Percentiles rank a stretch among this genome's conserved stretches.
phyloP scores from a whole-genome alignment of 345 rosid species.

The Citrus australasica region DNA sequence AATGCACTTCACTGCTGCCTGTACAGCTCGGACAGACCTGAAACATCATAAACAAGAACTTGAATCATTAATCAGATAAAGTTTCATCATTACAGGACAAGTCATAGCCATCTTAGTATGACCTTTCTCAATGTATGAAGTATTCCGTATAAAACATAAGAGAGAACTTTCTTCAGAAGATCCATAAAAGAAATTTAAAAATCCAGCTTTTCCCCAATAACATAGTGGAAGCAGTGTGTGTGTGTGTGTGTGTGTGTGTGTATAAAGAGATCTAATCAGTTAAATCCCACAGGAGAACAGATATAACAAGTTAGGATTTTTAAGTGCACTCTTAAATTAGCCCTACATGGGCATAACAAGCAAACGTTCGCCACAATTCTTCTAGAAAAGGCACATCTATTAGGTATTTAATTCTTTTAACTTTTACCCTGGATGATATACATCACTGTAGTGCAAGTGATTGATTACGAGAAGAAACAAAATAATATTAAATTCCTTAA shows the following conservation, averaged over 20 bases:
- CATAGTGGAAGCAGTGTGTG: background rate
- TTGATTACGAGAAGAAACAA: background rate
- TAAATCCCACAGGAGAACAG: background rate
- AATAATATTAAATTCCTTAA: background rate
- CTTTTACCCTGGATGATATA: background rate
- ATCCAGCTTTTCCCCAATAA: background rate
- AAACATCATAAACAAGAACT: constrained; percentile 12
- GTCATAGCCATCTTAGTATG: background rate
- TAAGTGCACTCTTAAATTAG: background rate
- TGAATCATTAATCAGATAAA: constrained; percentile 11
- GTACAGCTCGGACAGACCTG: constrained; percentile 80
- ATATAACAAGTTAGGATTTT: background rate
- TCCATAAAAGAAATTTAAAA: background rate
- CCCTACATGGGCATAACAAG: background rate
- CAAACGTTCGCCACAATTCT: background rate
- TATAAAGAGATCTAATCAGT: background rate
- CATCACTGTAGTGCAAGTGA: background rate
- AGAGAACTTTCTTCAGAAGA: background rate
- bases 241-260: no score
- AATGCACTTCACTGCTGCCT: constrained; percentile 67
- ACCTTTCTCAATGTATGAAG: background rate
- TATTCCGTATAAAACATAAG: background rate
- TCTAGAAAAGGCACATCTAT: background rate
- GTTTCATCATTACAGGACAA: background rate
- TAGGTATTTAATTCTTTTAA: background rate